Percentiles rank a stretch among this genome's conserved stretches.
Evolutionary conservation across 768 basidiomycete genomes (phyloP).

Genomic region (Suillus hirtellus): DNA sequence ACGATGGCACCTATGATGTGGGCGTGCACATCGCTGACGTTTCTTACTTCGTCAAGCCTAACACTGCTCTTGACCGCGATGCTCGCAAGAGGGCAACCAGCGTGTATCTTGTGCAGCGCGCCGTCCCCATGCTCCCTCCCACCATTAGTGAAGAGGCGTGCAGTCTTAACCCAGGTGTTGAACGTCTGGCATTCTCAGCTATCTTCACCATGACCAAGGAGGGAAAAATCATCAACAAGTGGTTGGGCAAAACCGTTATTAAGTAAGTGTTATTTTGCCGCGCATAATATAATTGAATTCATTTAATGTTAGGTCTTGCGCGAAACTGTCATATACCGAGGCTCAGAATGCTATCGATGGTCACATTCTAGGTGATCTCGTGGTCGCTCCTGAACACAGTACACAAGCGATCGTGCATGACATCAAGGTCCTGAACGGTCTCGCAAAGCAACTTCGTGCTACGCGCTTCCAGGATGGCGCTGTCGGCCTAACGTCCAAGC

Average conservation of each 20-base stretch:
- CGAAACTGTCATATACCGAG: conserved; percentile 80
- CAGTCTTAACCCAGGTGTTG: conserved; percentile 84
- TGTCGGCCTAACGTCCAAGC: conserved; percentile 66
- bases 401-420: conserved; percentile 70
- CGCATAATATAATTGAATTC: conserved; percentile 5
- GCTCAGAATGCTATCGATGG: conserved; percentile 86
- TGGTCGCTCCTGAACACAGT: conserved; percentile 58
- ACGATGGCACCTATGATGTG: conserved; percentile 90
- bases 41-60: conserved; percentile 91
- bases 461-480: conserved; percentile 82
- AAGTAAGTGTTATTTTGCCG: conserved; percentile 50
- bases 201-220: conserved; percentile 85
- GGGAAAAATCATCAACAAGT: conserved; percentile 80
- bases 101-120: conserved; percentile 94
- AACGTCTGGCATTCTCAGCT: conserved; percentile 89
- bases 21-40: conserved; percentile 98
- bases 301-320: conserved; percentile 64
- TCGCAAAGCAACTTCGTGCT: conserved; percentile 72
- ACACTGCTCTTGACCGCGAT: conserved; percentile 97
- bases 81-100: conserved; percentile 96
- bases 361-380: conserved; percentile 50
- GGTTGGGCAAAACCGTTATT: conserved; percentile 92
- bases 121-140: conserved; percentile 96
- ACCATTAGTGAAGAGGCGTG: conserved; percentile 91
- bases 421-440: conserved; percentile 61